These are phyloP conservation scores for Colletotrichum musae DNA, from an alignment of 2,329 filamentous ascomycete species.

Conservation along the genomic window DNA sequence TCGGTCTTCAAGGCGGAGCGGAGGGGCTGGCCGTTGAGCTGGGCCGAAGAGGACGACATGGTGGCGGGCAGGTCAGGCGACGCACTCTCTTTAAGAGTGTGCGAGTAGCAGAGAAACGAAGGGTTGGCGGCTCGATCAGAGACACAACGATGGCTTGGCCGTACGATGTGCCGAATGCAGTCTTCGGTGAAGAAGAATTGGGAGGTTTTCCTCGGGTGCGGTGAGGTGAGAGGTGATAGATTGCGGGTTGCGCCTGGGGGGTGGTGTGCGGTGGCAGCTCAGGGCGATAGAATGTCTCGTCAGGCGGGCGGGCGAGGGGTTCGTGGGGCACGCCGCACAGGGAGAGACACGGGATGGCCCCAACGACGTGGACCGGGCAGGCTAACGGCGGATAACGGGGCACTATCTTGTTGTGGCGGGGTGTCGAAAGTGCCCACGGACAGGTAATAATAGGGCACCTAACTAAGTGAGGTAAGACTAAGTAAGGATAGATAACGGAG, in stretches of 20 bases:
- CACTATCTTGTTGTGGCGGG: background rate
- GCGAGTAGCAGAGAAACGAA: background rate
- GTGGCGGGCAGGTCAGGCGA: conserved; percentile 3
- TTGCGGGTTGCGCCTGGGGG: conserved; percentile 24
- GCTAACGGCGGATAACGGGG: conserved; percentile 25
- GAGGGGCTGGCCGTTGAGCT: conserved; percentile 47
- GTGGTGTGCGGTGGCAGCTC: conserved; percentile 1
- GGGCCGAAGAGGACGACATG: conserved; percentile 41
- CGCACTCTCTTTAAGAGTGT: background rate
- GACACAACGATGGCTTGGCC: background rate
- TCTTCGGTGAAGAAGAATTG: conserved; percentile 25
- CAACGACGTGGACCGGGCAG: background rate
- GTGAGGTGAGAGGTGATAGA: conserved; percentile 35
- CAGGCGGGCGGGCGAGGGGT: conserved; percentile 24
- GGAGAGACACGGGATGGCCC: conserved; percentile 5
- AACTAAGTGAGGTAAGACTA: too few species aligned
- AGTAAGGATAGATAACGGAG: background rate
- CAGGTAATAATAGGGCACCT: too few species aligned
- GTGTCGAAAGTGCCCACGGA: too few species aligned
- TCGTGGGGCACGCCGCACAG: conserved; percentile 27
- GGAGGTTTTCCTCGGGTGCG: background rate
- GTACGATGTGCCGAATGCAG: conserved; percentile 5
- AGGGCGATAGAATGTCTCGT: conserved; percentile 34
- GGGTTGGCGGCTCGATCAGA: conserved; percentile 7
- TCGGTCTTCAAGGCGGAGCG: conserved; percentile 62